Percentiles rank a stretch among this genome's conserved stretches.
Evolutionary conservation across 2,329 filamentous ascomycete genomes (phyloP).

Genomic region (Colletotrichum somersetense): DNA sequence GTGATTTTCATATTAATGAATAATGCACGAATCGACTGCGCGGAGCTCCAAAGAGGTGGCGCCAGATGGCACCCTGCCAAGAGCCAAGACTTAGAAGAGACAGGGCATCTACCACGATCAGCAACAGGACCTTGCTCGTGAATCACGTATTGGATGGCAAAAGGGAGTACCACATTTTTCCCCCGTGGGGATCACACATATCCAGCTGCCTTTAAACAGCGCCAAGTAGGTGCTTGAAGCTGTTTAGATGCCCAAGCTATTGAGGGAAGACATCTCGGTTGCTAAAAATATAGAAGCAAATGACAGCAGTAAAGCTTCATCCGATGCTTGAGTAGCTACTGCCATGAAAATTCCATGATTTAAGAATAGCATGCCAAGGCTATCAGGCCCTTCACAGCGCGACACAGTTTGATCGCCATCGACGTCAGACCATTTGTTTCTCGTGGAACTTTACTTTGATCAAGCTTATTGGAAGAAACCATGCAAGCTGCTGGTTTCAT

Average conservation of each 20-base stretch:
- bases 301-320: not conserved
- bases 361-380: conserved; percentile 17
- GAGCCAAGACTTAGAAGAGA: conserved; percentile 1
- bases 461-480: conserved; percentile 7
- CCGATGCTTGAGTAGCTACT: not conserved
- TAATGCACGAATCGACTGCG: not conserved
- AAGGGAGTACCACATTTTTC: not conserved
- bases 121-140: not conserved
- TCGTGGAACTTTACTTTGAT: conserved; percentile 4
- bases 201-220: not conserved
- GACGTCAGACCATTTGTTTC: conserved; percentile 3
- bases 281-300: conserved; percentile 32
- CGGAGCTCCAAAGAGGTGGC: not conserved
- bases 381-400: not conserved
- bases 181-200: not conserved
- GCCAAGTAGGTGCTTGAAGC: conserved; percentile 7
- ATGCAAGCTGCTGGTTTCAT: not conserved
- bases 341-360: not conserved
- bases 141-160: not conserved
- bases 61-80: conserved; percentile 4
- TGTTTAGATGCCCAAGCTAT: not conserved
- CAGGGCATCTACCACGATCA: not conserved
- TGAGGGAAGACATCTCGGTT: too few relatives aligned
- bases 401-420: conserved; percentile 11
- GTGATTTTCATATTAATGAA: not conserved